Base-by-base conservation (phyloP, 2,329 filamentous ascomycete species). In the Colletotrichum horii region DNA sequence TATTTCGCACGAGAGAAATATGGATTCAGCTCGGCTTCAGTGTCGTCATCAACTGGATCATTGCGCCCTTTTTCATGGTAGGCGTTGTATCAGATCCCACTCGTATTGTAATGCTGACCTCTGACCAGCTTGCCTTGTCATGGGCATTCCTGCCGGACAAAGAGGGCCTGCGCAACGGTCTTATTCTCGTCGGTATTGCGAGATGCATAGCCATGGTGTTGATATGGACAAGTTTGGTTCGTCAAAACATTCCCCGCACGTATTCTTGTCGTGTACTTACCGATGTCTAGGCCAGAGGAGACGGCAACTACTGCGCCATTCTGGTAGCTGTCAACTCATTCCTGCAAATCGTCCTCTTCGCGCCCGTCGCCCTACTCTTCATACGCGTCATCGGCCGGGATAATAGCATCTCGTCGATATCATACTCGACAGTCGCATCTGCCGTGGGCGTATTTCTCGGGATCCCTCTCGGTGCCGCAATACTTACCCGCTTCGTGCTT, bases 201-300 rank as follows among this genome's bases (percentile, higher is more conserved):
- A 88, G 96, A 68, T 98, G 96, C 79, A 98, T 98, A 77, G 95
- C 95, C 36, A 98, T 98, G 95, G 88, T 92, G 3, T 84, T 94
- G 7, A 93, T 95, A 77, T 95, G 93, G 94, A 95, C 92, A 0
- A 91, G 91, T 6, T 86, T 95, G 1, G 76, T 78, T 26, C 2
- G 76, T 43, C 8, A 15, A 2, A 38, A n/a, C 1, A 4, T 5
- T 19, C 7, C 38, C 8, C 15, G 16, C 43, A 19, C 22, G 12
- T 8, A 22, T 38, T 22, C 71, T 15, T 11, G 14, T 6, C 4
- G 22, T 4, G 8, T 22, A 28, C 68, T 77, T n/a, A 77, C 66
- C 32, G 0, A 12, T 16, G 16, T 22, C 3, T 11, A 78, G 62
- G 94, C 95, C 0, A 93, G 92, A 2, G 96, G 96, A 7, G 94